These are phyloP conservation scores for Hypoxylon sp. DNA, from an alignment of 2,329 filamentous ascomycete genomes.

Conservation along the genomic window DNA sequence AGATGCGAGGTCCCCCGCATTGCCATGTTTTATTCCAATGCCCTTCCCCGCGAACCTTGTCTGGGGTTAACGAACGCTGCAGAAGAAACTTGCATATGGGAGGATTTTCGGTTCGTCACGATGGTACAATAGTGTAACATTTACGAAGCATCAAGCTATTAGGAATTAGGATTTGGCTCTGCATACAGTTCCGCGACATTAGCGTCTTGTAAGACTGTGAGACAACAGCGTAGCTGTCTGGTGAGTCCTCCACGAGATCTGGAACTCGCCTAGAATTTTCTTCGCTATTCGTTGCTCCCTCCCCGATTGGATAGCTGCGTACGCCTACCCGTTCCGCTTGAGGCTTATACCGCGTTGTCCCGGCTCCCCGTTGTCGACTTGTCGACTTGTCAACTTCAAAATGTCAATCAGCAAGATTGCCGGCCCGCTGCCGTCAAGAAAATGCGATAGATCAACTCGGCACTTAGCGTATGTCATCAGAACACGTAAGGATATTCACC, in stretches of 20 bases:
- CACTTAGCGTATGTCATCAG: constrained; percentile 34
- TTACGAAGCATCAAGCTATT: constrained; percentile 23
- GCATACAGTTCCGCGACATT: constrained; percentile 34
- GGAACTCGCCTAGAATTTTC: constrained; percentile 15
- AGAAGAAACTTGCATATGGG: constrained; percentile 15
- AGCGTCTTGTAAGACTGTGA: constrained; percentile 24
- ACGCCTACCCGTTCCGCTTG: constrained; percentile 21
- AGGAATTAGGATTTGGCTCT: constrained; percentile 27
- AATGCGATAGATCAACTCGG: constrained; percentile 41
- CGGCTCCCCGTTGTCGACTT: constrained; percentile 40
- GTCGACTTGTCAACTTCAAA: constrained; percentile 21
- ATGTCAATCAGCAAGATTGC: constrained; percentile 31
- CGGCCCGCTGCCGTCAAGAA: constrained; percentile 22
- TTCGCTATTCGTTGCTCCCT: constrained; percentile 1
- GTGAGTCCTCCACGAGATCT: constrained; percentile 10
- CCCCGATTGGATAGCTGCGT: constrained; percentile 26
- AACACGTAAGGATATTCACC: constrained; percentile 23
- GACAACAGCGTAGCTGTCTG: constrained; percentile 12
- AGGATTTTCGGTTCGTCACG: constrained; percentile 16
- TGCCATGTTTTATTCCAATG: constrained; percentile 20
- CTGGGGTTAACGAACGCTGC: constrained; percentile 29
- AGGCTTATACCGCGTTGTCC: constrained; percentile 33
- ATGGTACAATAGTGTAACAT: constrained; percentile 27
- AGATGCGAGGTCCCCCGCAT: constrained; percentile 34
- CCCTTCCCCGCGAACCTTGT: constrained; percentile 31